phyloP scores from a whole-genome alignment of 192 early-diverging fungal genomes.

The Allomyces arbusculus region DNA sequence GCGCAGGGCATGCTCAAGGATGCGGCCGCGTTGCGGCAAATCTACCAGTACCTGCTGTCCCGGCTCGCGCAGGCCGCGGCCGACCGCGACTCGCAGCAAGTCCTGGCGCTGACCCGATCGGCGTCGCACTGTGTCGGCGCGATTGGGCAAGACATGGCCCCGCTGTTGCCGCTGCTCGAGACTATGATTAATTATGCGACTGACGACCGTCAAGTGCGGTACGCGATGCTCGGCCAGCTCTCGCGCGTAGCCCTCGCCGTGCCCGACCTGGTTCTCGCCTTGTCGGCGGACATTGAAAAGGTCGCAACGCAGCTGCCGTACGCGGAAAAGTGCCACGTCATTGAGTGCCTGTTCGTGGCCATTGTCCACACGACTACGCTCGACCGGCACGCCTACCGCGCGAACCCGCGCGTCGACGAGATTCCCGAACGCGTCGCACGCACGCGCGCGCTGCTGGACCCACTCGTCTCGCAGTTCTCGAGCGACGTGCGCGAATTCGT shows the following conservation, averaged over 20 bases:
- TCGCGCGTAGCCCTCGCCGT: neutral
- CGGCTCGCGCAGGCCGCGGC: too few species aligned
- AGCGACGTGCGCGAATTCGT: too few species aligned
- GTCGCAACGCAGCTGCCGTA: neutral
- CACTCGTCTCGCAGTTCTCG: too few species aligned
- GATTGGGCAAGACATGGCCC: neutral
- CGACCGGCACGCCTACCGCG: too few species aligned
- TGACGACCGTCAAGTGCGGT: neutral
- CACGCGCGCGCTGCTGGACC: too few species aligned
- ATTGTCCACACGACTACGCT: neutral
- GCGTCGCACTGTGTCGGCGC: neutral
- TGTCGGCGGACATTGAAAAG: neutral
- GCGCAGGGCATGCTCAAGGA: too few species aligned
- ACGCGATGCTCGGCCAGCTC: neutral
- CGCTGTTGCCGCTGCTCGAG: neutral
- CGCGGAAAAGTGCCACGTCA: neutral
- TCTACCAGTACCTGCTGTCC: too few species aligned
- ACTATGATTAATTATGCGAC: neutral
- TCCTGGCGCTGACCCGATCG: neutral
- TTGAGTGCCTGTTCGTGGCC: neutral
- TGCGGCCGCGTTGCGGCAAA: too few species aligned
- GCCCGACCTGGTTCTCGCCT: neutral
- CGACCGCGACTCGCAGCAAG: too few species aligned
- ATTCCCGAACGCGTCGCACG: neutral
- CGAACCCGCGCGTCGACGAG: too few species aligned